Evolutionary conservation across 495 filamentous ascomycete genomes (phyloP).

Genomic region (Pyrenula aspistea): DNA sequence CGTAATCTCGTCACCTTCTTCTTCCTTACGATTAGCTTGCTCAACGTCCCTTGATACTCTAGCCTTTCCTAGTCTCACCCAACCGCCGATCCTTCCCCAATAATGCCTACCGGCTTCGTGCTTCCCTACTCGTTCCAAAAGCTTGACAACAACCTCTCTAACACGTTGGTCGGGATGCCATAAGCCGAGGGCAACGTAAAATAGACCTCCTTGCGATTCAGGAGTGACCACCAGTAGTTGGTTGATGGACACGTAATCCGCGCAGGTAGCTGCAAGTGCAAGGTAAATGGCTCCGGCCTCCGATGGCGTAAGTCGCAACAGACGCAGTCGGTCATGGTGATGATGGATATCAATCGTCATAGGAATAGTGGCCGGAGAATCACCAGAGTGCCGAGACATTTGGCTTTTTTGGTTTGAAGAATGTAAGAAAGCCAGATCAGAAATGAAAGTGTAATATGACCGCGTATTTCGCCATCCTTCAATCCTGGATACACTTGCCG

Average conservation of each 20-base stretch:
- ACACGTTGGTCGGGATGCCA: slow-evolving; percentile 81
- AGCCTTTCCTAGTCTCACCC: slow-evolving; percentile 56
- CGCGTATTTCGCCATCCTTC: slow-evolving; percentile 93
- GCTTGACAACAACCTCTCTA: slow-evolving; percentile 60
- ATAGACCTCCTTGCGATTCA: slow-evolving; percentile 78
- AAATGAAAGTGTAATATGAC: slow-evolving; percentile 90
- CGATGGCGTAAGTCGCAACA: slow-evolving; percentile 55
- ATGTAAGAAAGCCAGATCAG: slow-evolving; percentile 47
- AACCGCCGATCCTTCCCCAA: slow-evolving; percentile 77
- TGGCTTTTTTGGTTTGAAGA: not conserved
- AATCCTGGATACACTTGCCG: slow-evolving; percentile 79
- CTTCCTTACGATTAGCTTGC: not conserved
- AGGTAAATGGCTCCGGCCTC: slow-evolving; percentile 72
- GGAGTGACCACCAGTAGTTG: slow-evolving; percentile 78
- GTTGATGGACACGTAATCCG: slow-evolving; percentile 78
- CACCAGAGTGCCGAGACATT: not conserved
- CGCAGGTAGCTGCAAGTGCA: slow-evolving; percentile 61
- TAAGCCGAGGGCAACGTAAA: slow-evolving; percentile 84
- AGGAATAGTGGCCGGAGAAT: not conserved
- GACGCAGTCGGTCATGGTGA: slow-evolving; percentile 80
- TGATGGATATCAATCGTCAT: slow-evolving; percentile 61
- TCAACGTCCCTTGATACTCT: not conserved
- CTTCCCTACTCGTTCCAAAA: slow-evolving; percentile 69
- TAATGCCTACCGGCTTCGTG: slow-evolving; percentile 91
- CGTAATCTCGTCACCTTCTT: not conserved